Evolutionary conservation across 2,329 filamentous ascomycete genomes (phyloP).

Genomic region (Hypoxylon sp.): DNA sequence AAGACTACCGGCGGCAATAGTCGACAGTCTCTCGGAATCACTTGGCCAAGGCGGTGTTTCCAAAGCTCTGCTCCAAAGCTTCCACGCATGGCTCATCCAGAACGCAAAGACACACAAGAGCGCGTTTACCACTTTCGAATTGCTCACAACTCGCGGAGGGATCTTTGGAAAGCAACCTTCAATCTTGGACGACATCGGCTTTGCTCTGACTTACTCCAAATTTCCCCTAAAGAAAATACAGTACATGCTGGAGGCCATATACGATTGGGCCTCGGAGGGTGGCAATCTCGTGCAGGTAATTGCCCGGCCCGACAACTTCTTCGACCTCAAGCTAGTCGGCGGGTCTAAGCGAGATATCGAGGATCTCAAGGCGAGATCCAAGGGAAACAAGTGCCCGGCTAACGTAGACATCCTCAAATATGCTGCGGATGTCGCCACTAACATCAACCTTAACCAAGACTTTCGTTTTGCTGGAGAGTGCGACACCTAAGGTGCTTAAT

Average conservation of each 20-base stretch:
- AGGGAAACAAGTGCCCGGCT: background rate
- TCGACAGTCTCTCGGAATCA: background rate
- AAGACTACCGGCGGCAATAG: background rate
- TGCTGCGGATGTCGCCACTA: background rate
- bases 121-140: background rate
- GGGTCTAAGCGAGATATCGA: background rate
- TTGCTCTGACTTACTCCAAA: background rate
- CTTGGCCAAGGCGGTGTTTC: background rate
- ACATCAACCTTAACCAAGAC: background rate
- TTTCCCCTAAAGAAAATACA: background rate
- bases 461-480: background rate
- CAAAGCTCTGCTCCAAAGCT: background rate
- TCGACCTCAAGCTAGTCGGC: background rate
- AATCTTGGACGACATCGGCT: background rate
- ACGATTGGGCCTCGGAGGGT: background rate
- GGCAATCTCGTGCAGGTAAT: background rate
- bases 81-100: background rate
- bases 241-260: background rate
- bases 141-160: background rate
- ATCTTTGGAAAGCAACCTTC: background rate
- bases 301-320: background rate
- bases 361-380: background rate
- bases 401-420: background rate
- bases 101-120: background rate
- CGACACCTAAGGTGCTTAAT: too few relatives aligned